Base-by-base conservation (phyloP, 2,329 filamentous ascomycete genomes). In the Stromatinia cepivora region DNA sequence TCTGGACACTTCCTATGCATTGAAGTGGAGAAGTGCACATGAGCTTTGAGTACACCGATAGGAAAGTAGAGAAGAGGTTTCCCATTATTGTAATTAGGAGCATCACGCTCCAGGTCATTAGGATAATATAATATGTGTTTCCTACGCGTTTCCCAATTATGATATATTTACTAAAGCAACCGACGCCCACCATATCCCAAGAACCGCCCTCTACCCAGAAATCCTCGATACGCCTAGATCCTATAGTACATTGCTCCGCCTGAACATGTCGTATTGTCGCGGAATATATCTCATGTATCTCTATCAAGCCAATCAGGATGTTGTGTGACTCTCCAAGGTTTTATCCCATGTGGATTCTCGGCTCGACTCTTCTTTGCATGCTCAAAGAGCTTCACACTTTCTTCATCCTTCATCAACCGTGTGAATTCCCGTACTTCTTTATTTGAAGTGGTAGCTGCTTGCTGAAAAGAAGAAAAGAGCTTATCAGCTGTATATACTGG, bases 321-420 rank as follows among this genome's bases (percentile, higher is more conserved):
- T 48, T 90, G 85, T 67, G 81, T 83, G 28, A 86, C 82, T 61
- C 81, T 82, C 88, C 88, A 90, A 2, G 84, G 83, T 73, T 83
- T 85, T 72, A 90, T 88, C 5, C 83, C 85, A 64, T 82, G 81
- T 0, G 86, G 84, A 56, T 88, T 84, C 52, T 84, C 82, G 66
- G 83, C 80, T 25, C 83, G 83, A 73, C 87, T 88, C 74, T 84
- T 82, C 53, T 78, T 81, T 1, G 84, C 86, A 69, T 85, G 82
- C 15, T 84, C 81, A 67, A 90, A 80, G 15, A 87, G 80, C 66
- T 82, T 82, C 57, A 63, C 70, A 48, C 74, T 76, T 48, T 78
- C 72, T 20, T 76, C 73, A 34, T 73, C 71, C 7, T 67, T 72
- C 76, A 79, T 74, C 25, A 78, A 56, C 6, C 69, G 67, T 52